Evolutionary conservation across 768 basidiomycete genomes (phyloP), one percentile per base, ranked within the genome.

Genomic region (Boletus pseudo-olivaceus): DNA sequence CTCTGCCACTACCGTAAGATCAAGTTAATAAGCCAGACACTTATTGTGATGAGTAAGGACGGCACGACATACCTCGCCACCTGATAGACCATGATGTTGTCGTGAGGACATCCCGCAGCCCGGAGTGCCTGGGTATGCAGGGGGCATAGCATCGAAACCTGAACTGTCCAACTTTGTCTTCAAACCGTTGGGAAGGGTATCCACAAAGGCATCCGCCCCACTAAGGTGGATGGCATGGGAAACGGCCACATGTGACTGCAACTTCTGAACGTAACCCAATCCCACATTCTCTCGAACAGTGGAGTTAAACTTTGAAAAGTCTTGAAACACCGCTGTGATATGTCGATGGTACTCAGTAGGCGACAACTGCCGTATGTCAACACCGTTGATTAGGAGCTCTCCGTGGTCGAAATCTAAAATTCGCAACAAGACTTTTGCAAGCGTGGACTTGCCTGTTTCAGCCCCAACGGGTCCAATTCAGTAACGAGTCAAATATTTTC

Each of bases 251-350:
- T 77, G 76, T 48, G 81, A 78, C 34, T 77, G 72, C 57, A 93
- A 69, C 60, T 83, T 80, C 14, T 80, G 79, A 19, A 93, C 81
- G 61, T 79, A 82, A 19, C 93, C 92, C 4, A 94, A 73, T n/a
- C 92, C 93, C 29, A 93, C 84, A 65, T 95, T 95, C 67, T 93
- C 89, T 57, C 83, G 78, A 17, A 92, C 78, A 0, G 90, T 84
- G 6, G 85, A 78, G 62, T 82, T 85, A 67, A 88, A 92, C 66
- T 86, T 86, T 47, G 87, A 85, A 69, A 93, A 93, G 40, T 85
- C 85, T 69, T 95, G 93, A 70, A 95, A 90, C 19, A 93, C 87
- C 19, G 85, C 85, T n/a, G 88, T 84, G 14, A 84, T 72, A 63
- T 85, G 89, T 37, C 74, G 73, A 68, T 94, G 93, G 55, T 88